Evolutionary conservation across 2,329 filamentous ascomycete genomes (phyloP).

Genomic region (Trichoderma koningiopsis): DNA sequence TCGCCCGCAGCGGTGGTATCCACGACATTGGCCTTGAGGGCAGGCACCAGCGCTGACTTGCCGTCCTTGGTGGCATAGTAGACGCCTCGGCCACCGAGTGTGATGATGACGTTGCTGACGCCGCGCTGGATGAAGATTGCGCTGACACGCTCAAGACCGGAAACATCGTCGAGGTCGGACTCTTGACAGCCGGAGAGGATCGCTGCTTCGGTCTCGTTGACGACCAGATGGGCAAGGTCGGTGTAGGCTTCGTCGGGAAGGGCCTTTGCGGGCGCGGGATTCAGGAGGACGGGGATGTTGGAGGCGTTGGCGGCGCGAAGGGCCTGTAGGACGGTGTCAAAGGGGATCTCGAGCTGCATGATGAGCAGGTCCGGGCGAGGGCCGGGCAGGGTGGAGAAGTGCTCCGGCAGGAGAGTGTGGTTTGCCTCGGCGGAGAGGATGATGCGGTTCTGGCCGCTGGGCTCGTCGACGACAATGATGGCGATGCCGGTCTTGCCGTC

Average conservation of each 20-base stretch:
- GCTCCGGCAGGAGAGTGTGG: constrained; percentile 46
- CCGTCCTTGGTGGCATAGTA: constrained; percentile 58
- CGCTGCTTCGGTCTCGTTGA: constrained; percentile 89
- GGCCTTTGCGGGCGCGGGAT: constrained; percentile 76
- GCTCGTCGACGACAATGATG: constrained; percentile 74
- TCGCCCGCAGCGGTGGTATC: constrained; percentile 95
- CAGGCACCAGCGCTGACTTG: constrained; percentile 55
- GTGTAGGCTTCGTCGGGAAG: constrained; percentile 68
- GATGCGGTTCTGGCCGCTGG: constrained; percentile 75
- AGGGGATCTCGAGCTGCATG: constrained; percentile 77
- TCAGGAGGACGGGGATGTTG: constrained; percentile 70
- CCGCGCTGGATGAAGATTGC: constrained; percentile 67
- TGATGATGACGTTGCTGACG: constrained; percentile 78
- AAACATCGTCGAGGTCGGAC: constrained; percentile 50
- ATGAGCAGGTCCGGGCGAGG: constrained; percentile 64
- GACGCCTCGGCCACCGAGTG: constrained; percentile 78
- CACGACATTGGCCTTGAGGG: constrained; percentile 73
- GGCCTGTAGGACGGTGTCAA: constrained; percentile 64
- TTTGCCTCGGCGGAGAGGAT: constrained; percentile 74
- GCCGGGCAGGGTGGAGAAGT: constrained; percentile 40
- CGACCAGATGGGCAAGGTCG: constrained; percentile 74
- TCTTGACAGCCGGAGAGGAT: constrained; percentile 64
- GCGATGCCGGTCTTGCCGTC: constrained; percentile 67
- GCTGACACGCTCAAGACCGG: constrained; percentile 52
- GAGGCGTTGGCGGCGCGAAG: constrained; percentile 52